Percentiles rank a stretch among this genome's conserved stretches.
phyloP scores from a whole-genome alignment of 1,284 basidiomycete species.

The Ustilago hordei region DNA sequence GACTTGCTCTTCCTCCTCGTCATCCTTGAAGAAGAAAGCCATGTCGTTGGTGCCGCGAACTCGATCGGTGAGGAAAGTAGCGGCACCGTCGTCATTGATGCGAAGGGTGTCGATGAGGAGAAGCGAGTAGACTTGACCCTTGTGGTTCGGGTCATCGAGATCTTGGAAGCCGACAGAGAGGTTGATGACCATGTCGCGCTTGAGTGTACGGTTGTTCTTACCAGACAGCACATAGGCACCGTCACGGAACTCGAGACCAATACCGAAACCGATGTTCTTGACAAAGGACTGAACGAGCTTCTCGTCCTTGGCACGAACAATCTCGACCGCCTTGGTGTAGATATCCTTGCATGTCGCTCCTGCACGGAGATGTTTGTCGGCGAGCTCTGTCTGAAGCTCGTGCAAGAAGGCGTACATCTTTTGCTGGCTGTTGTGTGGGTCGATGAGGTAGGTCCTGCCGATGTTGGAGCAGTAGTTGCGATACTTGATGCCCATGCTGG shows the following conservation, averaged over 20 bases:
- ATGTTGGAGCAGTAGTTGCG: conserved; percentile 92
- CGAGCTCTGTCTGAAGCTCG: conserved; percentile 81
- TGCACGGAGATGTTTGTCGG: conserved; percentile 80
- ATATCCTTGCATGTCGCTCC: conserved; percentile 82
- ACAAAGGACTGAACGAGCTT: conserved; percentile 85
- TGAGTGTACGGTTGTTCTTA: conserved; percentile 81
- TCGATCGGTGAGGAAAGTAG: conserved; percentile 81
- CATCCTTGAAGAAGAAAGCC: conserved; percentile 80
- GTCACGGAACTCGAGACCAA: conserved; percentile 86
- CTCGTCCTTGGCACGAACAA: conserved; percentile 81
- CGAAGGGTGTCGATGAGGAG: conserved; percentile 90
- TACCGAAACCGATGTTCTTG: conserved; percentile 89
- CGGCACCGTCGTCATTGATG: conserved; percentile 75
- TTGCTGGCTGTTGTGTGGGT: conserved; percentile 78
- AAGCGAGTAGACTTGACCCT: conserved; percentile 87
- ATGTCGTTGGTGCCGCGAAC: conserved; percentile 77
- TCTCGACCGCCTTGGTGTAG: conserved; percentile 81
- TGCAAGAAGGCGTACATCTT: conserved; percentile 84
- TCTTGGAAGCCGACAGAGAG: conserved; percentile 86
- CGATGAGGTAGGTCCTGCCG: conserved; percentile 92
- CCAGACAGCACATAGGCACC: conserved; percentile 82
- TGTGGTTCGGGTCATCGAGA: conserved; percentile 75
- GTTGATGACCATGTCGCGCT: conserved; percentile 86
- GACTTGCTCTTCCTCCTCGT: conserved; percentile 55
- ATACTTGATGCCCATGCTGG: conserved; percentile 89